Base-by-base conservation (phyloP, 1,284 basidiomycete species). In the Trametes sp. region DNA sequence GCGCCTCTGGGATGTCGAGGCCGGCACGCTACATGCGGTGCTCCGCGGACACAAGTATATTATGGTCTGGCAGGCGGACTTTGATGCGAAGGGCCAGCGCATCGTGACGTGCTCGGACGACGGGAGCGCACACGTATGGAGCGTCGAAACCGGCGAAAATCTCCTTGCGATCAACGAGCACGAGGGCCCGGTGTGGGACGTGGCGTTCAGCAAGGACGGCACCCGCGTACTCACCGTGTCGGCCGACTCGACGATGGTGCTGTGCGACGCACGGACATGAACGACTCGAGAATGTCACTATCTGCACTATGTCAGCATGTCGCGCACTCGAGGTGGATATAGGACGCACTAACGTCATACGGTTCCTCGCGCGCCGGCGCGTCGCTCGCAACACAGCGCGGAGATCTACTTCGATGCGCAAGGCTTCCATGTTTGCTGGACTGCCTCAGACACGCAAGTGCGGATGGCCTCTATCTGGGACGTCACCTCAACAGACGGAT, bases 21-120 rank as follows among this genome's bases (percentile, higher is more conserved):
- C 29, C 9, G 67, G 63, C 24, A 9, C 21, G n/a, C 13, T 45
- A n/a, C 60, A 55, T 36, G 46, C 52, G 26, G 54, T 26, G 21
- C 59, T 70, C 2, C 9, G 51, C 19, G 67, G 65, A 2, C 71
- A 72, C 53, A 38, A 52, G 19, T n/a, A n/a, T n/a, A 65, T 59
- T 28, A 61, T 55, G 31, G 58, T 73, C 33, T 64, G 57, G 53
- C 45, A 62, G 24, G 63, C 67, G 23, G 66, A 68, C 6, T 74
- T 73, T 57, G 71, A 74, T 9, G 67, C 64, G 14, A 69, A 72
- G 42, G 63, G 66, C 24, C 50, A 35, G n/a, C 68, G 65, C 14
- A 26, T 75, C 38, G 65, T 69, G 7, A 71, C 74, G 14, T 70
- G 68, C 41, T 72, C 72, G 7, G 67, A 70, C 21, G 69, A 72